Conservation (phyloP, 73 alveolate genomes). For the Tetrahymena thermophila region DNA sequence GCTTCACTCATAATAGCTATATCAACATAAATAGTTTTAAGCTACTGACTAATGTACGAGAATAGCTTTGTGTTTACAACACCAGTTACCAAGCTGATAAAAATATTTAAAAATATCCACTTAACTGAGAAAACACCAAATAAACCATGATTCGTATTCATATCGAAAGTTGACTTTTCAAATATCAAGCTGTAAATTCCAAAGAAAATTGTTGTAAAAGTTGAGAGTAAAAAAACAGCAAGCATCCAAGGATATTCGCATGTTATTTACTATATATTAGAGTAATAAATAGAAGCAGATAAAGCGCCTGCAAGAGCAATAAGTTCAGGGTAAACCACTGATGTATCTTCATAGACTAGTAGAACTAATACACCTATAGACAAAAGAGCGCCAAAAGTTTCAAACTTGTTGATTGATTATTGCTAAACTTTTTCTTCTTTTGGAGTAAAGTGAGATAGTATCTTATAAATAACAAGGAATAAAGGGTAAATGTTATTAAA, state of each 20-base stretch:
- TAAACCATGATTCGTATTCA: neutral
- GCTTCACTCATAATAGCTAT: neutral
- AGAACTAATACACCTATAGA: neutral
- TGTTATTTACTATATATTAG: neutral
- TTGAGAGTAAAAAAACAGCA: neutral
- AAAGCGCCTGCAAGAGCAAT: neutral
- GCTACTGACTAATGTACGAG: neutral
- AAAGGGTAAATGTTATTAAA: neutral
- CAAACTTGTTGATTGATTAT: neutral
- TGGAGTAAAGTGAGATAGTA: neutral
- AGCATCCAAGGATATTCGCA: neutral
- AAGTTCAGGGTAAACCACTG: neutral
- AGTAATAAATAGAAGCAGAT: neutral
- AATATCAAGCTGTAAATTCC: neutral
- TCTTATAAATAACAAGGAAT: neutral
- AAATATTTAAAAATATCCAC: neutral
- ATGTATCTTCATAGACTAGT: neutral
- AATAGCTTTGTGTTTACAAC: neutral
- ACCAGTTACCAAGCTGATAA: neutral
- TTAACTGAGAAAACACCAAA: neutral
- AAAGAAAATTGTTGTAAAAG: neutral
- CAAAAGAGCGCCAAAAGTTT: neutral
- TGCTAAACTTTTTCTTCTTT: neutral
- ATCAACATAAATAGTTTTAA: neutral
- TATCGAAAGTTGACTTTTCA: neutral